Evolutionary conservation across 805 yeast species (phyloP).

Genomic region (Zygoascus flipseniorum): DNA sequence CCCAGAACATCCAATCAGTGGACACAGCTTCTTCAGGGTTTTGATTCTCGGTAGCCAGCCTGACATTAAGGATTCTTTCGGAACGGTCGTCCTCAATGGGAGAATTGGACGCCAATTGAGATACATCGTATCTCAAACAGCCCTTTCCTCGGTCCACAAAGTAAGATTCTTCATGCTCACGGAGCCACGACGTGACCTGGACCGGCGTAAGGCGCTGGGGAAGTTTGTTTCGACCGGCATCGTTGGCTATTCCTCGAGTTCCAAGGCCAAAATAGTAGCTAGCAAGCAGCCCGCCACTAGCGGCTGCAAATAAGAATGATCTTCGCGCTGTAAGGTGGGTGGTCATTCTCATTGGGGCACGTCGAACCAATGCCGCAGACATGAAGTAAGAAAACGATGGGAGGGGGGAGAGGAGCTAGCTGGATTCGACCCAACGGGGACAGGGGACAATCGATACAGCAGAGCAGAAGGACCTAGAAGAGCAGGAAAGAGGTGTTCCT

Average conservation of each 20-base stretch:
- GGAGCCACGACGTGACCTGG: slow-evolving; percentile 60
- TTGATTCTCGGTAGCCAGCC: slow-evolving; percentile 33
- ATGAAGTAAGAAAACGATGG: too few relatives aligned
- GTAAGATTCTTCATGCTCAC: slow-evolving; percentile 73
- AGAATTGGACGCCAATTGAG: slow-evolving; percentile 83
- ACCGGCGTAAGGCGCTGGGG: slow-evolving; percentile 28
- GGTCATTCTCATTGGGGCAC: neutral
- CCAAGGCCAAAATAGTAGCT: neutral
- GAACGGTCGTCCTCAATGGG: slow-evolving; percentile 94
- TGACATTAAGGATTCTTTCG: slow-evolving; percentile 65
- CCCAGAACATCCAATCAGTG: slow-evolving; percentile 90
- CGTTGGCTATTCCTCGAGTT: slow-evolving; percentile 2
- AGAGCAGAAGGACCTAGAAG: neutral
- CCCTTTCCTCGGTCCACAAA: slow-evolving; percentile 79
- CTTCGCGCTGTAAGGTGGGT: neutral
- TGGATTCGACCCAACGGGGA: neutral
- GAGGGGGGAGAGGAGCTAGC: neutral
- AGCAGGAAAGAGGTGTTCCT: too few relatives aligned
- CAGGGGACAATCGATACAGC: neutral
- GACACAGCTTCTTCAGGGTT: slow-evolving; percentile 27
- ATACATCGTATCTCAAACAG: slow-evolving; percentile 75
- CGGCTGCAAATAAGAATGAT: slow-evolving; percentile 1
- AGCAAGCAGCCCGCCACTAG: neutral
- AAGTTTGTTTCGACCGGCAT: neutral
- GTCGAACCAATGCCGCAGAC: neutral